phyloP scores from a whole-genome alignment of 495 filamentous ascomycete genomes.

The Xylaria sp. region DNA sequence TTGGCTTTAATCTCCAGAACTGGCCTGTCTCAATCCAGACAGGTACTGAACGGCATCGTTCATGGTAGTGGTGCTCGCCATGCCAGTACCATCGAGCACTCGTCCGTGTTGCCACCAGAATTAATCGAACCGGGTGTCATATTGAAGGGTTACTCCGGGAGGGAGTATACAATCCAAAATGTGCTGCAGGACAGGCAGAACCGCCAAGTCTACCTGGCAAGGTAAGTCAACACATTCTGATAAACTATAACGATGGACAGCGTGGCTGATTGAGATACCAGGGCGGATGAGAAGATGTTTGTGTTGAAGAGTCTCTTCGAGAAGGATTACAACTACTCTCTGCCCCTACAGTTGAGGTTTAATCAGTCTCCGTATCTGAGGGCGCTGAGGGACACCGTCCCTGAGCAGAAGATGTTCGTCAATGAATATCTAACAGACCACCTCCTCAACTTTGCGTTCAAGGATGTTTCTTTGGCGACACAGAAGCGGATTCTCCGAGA shows the following conservation, averaged over 20 bases:
- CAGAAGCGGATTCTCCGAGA: slow-evolving; percentile 55
- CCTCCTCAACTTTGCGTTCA: slow-evolving; percentile 52
- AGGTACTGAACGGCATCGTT: slow-evolving; percentile 4
- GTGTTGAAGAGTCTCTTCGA: slow-evolving; percentile 51
- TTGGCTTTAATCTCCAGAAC: slow-evolving; percentile 19
- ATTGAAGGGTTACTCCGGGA: slow-evolving; percentile 44
- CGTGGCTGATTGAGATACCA: slow-evolving; percentile 9
- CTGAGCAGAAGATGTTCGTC: slow-evolving; percentile 56
- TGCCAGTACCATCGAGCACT: slow-evolving; percentile 30
- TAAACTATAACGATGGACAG: not conserved
- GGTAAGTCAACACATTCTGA: slow-evolving; percentile 29
- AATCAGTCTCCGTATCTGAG: slow-evolving; percentile 47
- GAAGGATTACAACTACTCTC: slow-evolving; percentile 49
- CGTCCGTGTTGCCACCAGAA: slow-evolving; percentile 17
- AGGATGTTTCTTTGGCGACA: slow-evolving; percentile 43
- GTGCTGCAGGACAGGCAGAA: slow-evolving; percentile 46
- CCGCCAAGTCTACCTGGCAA: slow-evolving; percentile 44
- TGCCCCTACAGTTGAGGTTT: slow-evolving; percentile 49
- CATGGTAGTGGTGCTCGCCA: slow-evolving; percentile 12
- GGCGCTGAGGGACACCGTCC: slow-evolving; percentile 50
- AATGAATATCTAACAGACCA: slow-evolving; percentile 55
- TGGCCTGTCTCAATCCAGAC: slow-evolving; percentile 19
- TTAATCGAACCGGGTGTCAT: slow-evolving; percentile 40
- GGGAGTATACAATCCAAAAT: slow-evolving; percentile 47
- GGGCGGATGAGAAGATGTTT: slow-evolving; percentile 48